phyloP scores from a whole-genome alignment of 2,329 filamentous ascomycete genomes.

The Cercospora brassicicola region DNA sequence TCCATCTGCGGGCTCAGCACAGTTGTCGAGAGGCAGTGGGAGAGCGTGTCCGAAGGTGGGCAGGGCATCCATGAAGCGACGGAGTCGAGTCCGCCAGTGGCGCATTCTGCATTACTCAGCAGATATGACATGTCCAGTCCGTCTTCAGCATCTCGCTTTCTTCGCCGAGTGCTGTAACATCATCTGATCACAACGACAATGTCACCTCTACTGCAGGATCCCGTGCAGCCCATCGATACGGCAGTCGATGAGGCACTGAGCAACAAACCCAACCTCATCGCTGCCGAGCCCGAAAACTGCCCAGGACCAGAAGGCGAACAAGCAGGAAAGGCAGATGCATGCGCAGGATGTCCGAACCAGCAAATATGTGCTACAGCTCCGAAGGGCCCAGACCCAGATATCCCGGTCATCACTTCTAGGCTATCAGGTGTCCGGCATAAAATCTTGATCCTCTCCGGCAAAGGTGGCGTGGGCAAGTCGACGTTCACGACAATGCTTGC shows the following conservation, averaged over 20 bases:
- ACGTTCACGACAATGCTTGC: conserved; percentile 87
- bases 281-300: conserved; percentile 63
- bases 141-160: not conserved
- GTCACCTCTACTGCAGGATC: conserved; percentile 78
- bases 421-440: conserved; percentile 84
- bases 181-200: conserved; percentile 48
- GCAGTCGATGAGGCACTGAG: conserved; percentile 73
- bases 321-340: conserved; percentile 71
- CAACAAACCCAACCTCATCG: conserved; percentile 78
- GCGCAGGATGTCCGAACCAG: conserved; percentile 94
- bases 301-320: conserved; percentile 80
- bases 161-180: not conserved
- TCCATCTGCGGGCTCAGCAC: not conserved
- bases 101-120: conserved; percentile 15
- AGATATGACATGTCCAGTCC: conserved; percentile 2
- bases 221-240: conserved; percentile 54
- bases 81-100: conserved; percentile 3
- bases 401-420: conserved; percentile 80
- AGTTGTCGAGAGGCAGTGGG: not conserved
- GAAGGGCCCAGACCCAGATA: conserved; percentile 93
- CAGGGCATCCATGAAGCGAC: not conserved
- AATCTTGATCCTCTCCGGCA: conserved; percentile 87
- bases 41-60: not conserved
- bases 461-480: conserved; percentile 94
- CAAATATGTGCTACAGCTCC: conserved; percentile 89